A percentile compares a stretch with the other conserved stretches of the same genome.
These are phyloP conservation scores for Rhodomyrtus psidioides DNA, from an alignment of 441 rosid genomes.

Conservation along the genomic window DNA sequence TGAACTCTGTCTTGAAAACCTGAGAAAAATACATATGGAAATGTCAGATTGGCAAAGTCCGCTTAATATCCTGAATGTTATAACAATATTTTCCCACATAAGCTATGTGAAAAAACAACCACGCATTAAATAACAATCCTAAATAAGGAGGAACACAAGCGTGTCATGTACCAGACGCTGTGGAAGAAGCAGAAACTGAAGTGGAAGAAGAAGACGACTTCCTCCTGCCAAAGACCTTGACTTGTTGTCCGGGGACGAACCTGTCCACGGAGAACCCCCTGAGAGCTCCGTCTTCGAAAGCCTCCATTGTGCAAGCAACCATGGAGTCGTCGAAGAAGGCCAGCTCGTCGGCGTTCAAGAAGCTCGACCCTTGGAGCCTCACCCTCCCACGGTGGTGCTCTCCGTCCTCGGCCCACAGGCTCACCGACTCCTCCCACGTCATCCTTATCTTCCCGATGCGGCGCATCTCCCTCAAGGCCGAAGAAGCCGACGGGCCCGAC, in stretches of 20 bases:
- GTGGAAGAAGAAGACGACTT: conserved; percentile 37
- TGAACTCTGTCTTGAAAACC: conserved; percentile 53
- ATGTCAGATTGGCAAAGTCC: no score
- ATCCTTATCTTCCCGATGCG: conserved; percentile 84
- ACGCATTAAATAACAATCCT: background rate
- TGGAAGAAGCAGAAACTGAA: conserved; percentile 34
- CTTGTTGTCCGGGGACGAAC: conserved; percentile 72
- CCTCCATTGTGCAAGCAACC: conserved; percentile 83
- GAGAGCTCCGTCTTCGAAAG: conserved; percentile 67
- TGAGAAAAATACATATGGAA: background rate
- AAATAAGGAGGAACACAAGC: background rate
- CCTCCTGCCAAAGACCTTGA: conserved; percentile 83
- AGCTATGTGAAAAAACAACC: background rate
- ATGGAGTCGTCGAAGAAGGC: conserved; percentile 71
- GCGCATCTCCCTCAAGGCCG: conserved; percentile 46
- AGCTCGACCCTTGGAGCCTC: conserved; percentile 67
- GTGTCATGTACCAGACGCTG: background rate
- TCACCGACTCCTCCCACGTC: conserved; percentile 94
- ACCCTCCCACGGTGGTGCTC: conserved; percentile 74
- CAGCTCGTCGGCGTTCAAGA: conserved; percentile 81
- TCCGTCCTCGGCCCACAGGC: conserved; percentile 93
- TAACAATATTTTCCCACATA: background rate
- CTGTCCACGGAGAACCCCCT: conserved; percentile 90
- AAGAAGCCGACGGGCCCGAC: conserved; percentile 23
- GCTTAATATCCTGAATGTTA: background rate